Evolutionary conservation across 1,139 yeast genomes (phyloP).

Genomic region (Taphrina communis): DNA sequence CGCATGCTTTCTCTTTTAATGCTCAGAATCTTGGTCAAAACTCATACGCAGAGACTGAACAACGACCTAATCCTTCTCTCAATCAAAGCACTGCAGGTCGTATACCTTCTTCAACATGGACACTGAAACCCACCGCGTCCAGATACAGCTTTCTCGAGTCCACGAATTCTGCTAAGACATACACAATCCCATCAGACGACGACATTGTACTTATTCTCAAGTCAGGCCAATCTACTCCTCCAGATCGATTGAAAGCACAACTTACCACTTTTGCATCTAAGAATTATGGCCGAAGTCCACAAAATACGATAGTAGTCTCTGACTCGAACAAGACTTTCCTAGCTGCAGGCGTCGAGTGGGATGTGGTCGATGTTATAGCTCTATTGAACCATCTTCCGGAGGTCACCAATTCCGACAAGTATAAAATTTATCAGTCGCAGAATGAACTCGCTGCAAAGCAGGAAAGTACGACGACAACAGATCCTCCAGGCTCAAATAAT

Average conservation of each 20-base stretch:
- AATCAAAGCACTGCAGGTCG: background rate
- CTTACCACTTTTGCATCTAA: conserved; percentile 32
- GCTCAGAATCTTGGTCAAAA: background rate
- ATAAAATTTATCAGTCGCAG: conserved; percentile 7
- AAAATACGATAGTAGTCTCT: conserved; percentile 19
- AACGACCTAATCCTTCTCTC: no score
- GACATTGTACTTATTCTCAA: conserved; percentile 31
- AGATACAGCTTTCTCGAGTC: conserved; percentile 1
- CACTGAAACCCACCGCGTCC: background rate
- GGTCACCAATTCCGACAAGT: conserved; percentile 12
- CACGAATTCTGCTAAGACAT: no score
- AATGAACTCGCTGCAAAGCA: background rate
- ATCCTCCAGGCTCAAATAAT: conserved; percentile 30
- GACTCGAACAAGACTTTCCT: conserved; percentile 10
- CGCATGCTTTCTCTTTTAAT: background rate
- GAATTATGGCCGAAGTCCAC: conserved; percentile 17
- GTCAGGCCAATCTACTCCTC: conserved; percentile 22
- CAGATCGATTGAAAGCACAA: conserved; percentile 32
- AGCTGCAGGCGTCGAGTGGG: conserved; percentile 18
- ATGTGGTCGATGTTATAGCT: conserved; percentile 18
- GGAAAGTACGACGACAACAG: conserved; percentile 1
- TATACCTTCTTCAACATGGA: background rate
- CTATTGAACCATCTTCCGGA: background rate
- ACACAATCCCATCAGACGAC: background rate
- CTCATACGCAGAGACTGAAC: background rate